Evolutionary conservation across 1,284 basidiomycete species (phyloP), one percentile per base, ranked within the genome.

Genomic region (Sporisorium reilianum): DNA sequence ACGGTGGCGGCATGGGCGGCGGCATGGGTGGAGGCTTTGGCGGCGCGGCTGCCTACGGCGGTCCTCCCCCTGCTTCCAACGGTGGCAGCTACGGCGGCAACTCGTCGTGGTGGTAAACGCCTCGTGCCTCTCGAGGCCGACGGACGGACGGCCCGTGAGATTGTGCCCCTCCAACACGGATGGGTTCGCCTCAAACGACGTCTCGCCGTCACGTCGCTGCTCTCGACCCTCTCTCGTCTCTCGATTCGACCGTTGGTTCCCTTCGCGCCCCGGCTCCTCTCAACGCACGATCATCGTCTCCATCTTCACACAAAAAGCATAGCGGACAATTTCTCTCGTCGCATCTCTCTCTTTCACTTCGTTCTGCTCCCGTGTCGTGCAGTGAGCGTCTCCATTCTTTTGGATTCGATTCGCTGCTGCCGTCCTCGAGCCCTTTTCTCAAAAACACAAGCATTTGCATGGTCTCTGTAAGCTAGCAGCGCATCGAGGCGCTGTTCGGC

Each of bases 31-130:
- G 64, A 12, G 57, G 64, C 25, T 55, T 23, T 22, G 64, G 61
- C 45, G 73, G 73, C 22, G 57, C 57, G 48, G 65, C 55, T 45
- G 68, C 55, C 41, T 75, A 61, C 57, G 73, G 73, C 23, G 74
- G 74, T 18, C 74, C 74, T 63, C 74, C 73, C 51, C 73, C 73
- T 50, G 73, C 73, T 36, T 71, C 69, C 45, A 68, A 65, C 45
- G 74, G 74, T 26, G 74, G 74, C 51, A 71, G 62, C 68, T 76
- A 76, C 61, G 74, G 74, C 58, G 74, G 74, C 50, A 67, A 67
- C 57, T 61, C 64, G 23, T 76, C 68, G 41, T 76, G 74, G 74
- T 76, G 69, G 72, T 75, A 63, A 64, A 28, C 42, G n/a, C 7
- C 2, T 38, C 18, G 34, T 22, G 8, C 3, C 28, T 25, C 6